phyloP scores from a whole-genome alignment of 305 asterid genomes.

The Salvia sclarea region DNA sequence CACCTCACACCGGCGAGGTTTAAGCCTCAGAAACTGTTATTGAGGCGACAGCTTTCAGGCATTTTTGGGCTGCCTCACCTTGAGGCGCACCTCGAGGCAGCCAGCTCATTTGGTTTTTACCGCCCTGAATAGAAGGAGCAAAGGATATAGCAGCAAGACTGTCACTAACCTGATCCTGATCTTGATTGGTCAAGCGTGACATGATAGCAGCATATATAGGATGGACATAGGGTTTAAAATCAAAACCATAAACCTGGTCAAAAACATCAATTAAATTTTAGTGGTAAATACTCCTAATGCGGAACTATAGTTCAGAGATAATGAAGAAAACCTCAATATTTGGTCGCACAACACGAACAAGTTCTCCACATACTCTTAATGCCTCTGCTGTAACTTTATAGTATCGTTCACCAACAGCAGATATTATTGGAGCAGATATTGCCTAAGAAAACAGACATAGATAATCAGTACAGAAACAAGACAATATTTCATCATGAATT shows the following conservation, averaged over 20 bases:
- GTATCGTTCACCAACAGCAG: slow-evolving; percentile 95
- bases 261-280: slow-evolving; percentile 33
- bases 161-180: slow-evolving; percentile 91
- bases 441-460: slow-evolving; percentile 49
- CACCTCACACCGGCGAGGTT: too few species aligned
- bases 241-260: slow-evolving; percentile 68
- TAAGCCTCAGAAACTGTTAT: too few species aligned
- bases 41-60: too few species aligned
- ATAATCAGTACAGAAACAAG: slow-evolving; percentile 28
- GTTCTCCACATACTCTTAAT: slow-evolving; percentile 96
- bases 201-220: slow-evolving; percentile 90
- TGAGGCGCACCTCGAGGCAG: too few species aligned
- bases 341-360: slow-evolving; percentile 92
- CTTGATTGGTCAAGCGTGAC: slow-evolving; percentile 98
- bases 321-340: slow-evolving; percentile 58
- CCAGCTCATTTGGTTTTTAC: too few species aligned
- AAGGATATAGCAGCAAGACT: slow-evolving; percentile 20
- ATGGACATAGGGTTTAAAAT: slow-evolving; percentile 87
- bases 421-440: slow-evolving; percentile 86
- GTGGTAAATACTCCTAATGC: slow-evolving; percentile 10
- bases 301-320: slow-evolving; percentile 23
- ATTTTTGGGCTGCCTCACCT: too few species aligned
- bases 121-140: too few species aligned
- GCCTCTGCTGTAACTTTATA: slow-evolving; percentile 99
- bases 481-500: slow-evolving; percentile 16